Conservation (phyloP, 75 land plant species). For the Isoetes taiwanensis region DNA sequence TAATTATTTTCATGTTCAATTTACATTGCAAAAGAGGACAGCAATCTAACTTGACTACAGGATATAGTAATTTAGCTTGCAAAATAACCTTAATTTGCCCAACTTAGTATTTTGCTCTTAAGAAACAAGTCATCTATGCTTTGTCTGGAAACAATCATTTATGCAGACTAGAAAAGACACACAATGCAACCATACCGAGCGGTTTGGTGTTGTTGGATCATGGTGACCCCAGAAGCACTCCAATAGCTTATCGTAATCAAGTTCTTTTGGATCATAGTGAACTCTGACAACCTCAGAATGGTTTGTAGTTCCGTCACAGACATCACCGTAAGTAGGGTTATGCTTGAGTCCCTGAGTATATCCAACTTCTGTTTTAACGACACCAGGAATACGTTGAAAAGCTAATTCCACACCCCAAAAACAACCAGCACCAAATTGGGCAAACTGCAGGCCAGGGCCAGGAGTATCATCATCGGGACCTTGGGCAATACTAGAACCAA, state of each 20-base stretch:
- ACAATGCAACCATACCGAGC: slow-evolving; percentile 42
- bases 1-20: no score
- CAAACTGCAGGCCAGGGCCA: slow-evolving; percentile 46
- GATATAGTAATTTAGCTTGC: no score
- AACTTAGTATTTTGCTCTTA: no score
- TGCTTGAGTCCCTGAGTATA: slow-evolving; percentile 59
- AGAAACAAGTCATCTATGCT: no score
- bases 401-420: slow-evolving; percentile 96
- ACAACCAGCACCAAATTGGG: slow-evolving; percentile 82
- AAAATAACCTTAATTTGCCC: no score
- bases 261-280: slow-evolving; percentile 45
- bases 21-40: no score
- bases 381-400: slow-evolving; percentile 80
- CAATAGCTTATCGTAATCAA: slow-evolving; percentile 45
- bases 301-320: slow-evolving; percentile 51
- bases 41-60: no score
- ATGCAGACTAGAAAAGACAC: neutral
- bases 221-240: slow-evolving; percentile 62
- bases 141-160: no score
- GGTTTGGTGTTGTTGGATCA: slow-evolving; percentile 81
- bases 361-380: slow-evolving; percentile 77
- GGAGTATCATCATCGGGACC: slow-evolving; percentile 70
- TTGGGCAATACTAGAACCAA: slow-evolving; percentile 31
- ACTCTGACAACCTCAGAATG: slow-evolving; percentile 68
- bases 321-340: slow-evolving; percentile 58